phyloP scores from a whole-genome alignment of 2,329 filamentous ascomycete species.

The Stachybotrys elegans region DNA sequence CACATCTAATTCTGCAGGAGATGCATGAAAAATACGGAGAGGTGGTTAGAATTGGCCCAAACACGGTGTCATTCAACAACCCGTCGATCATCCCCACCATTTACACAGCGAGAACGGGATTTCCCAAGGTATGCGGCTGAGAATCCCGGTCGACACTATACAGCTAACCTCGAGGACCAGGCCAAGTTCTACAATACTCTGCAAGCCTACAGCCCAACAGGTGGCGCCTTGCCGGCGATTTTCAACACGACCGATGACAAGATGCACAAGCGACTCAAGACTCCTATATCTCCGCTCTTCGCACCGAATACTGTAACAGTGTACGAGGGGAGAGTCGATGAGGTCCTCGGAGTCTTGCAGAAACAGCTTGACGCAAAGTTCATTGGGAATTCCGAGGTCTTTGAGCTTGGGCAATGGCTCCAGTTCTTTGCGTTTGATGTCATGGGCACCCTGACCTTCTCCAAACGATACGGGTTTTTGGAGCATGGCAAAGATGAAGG shows the following conservation, averaged over 20 bases:
- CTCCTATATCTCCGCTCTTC: slow-evolving; percentile 2
- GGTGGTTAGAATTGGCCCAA: background rate
- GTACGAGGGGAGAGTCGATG: background rate
- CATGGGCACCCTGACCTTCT: slow-evolving; percentile 8
- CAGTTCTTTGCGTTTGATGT: slow-evolving; percentile 6
- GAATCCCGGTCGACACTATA: background rate
- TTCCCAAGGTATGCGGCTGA: background rate
- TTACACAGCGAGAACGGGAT: background rate
- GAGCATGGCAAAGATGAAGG: slow-evolving; percentile 5
- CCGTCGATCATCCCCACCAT: background rate
- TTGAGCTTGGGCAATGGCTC: slow-evolving; percentile 4
- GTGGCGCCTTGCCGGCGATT: slow-evolving; percentile 1
- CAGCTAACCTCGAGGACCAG: slow-evolving; percentile 5
- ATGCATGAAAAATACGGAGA: slow-evolving; percentile 2
- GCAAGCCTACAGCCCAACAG: background rate
- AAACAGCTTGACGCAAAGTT: background rate
- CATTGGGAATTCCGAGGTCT: slow-evolving; percentile 1
- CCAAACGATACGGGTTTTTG: slow-evolving; percentile 9
- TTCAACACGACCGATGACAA: slow-evolving; percentile 3
- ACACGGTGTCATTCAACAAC: background rate
- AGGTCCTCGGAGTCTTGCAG: slow-evolving; percentile 1
- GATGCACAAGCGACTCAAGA: slow-evolving; percentile 2
- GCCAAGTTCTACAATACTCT: slow-evolving; percentile 3
- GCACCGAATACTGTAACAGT: background rate
- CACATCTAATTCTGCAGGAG: slow-evolving; percentile 1